phyloP scores from a whole-genome alignment of 441 rosid species.

The Mallotus repandus region DNA sequence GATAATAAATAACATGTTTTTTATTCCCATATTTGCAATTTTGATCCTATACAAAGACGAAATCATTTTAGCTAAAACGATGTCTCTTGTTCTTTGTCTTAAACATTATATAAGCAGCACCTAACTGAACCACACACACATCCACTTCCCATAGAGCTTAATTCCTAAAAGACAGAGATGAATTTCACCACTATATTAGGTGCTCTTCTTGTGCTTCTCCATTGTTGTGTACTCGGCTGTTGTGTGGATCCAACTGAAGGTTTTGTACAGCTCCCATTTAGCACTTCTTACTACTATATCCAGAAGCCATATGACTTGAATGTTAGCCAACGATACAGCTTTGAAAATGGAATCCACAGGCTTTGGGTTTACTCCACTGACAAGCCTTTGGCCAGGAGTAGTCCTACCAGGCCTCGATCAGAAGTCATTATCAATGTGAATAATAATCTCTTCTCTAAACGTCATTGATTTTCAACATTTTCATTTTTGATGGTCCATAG shows the following conservation, averaged over 20 bases:
- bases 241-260: conserved; percentile 19
- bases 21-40: no score
- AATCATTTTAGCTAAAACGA: not conserved
- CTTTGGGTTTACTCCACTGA: conserved; percentile 26
- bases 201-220: not conserved
- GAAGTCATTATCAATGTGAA: conserved; percentile 26
- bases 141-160: not conserved
- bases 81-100: no score
- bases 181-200: no score
- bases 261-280: conserved; percentile 18
- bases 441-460: not conserved
- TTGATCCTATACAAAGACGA: no score
- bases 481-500: no score
- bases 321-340: conserved; percentile 13
- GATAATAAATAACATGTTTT: not conserved
- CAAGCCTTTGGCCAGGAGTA: conserved; percentile 15
- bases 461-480: no score
- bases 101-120: not conserved
- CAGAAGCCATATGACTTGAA: conserved; percentile 21
- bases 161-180: not conserved
- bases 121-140: no score
- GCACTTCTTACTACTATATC: not conserved
- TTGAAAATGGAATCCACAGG: conserved; percentile 13
- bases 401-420: conserved; percentile 25
- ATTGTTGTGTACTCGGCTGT: not conserved